Base-by-base conservation (phyloP, 495 filamentous ascomycete genomes). In the Hypoxylon cercidicola region DNA sequence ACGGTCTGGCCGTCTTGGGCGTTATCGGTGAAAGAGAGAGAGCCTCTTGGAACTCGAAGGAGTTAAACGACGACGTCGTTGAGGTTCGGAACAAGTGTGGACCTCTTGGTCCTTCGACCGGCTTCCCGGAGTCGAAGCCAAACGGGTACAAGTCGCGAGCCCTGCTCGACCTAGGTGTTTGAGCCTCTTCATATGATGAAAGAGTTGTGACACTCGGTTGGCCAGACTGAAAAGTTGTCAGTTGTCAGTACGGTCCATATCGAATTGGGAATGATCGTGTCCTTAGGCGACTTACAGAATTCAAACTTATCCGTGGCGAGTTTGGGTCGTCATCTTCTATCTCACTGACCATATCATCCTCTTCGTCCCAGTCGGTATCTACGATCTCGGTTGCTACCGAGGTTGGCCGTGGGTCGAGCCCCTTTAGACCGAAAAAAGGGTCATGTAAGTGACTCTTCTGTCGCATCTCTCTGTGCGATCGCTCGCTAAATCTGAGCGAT, bases 71-170 rank as follows among this genome's bases (percentile, higher is more conserved):
- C 39, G 79, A 78, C 16, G 77, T 77, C 37, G 76, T 80, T 51
- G 81, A 88, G 30, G 78, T 80, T 55, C 91, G 85, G 77, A 97
- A 97, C n/a, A 97, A 81, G 78, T 97, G 93, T 2, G 93, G 93
- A 4, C 93, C 93, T 62, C 80, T 82, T 5, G 93, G 93, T 19
- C 93, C 93, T 69, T 92, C 85, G 1, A 93, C 88, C 34, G 87
- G 79, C 69, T 87, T 89, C 52, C 78, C 67, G 4, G 67, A 66
- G 55, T 72, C 66, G 6, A 73, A 68, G 30, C 69, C 69, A 37
- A 76, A 77, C 3, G 68, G 60, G 45, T 74, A 77, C 34, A 58
- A 65, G 19, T 57, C 68, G 51, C 73, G 72, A 69, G 74, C 74
- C 43, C 71, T 72, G 55, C 78, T 79, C 34, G 86, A 88, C 44